Percentiles rank a stretch among this genome's conserved stretches.
These are phyloP conservation scores for Phytopythium chamaehyphon DNA, from an alignment of 352 stramenopile species.

Conservation along the genomic window DNA sequence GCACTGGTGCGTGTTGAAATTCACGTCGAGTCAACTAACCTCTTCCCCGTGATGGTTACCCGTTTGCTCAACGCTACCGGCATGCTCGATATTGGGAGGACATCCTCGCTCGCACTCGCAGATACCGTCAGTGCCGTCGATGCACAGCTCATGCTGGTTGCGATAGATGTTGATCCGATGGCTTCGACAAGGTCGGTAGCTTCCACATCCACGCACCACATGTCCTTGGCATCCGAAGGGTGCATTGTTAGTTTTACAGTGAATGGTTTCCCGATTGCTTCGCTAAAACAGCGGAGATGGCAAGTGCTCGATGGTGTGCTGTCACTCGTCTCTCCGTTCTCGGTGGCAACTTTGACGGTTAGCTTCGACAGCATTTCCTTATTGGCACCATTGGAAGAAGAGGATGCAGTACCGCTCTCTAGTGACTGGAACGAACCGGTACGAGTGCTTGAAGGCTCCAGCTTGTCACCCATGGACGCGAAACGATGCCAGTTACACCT, in stretches of 20 bases:
- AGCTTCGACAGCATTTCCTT: not conserved
- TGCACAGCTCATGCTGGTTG: constrained; percentile 8
- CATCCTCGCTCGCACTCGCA: constrained; percentile 2
- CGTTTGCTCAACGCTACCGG: constrained; percentile 4
- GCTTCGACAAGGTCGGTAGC: not conserved
- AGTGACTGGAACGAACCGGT: constrained; percentile 2
- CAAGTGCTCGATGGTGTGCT: constrained; percentile 11
- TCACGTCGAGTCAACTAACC: constrained; percentile 9
- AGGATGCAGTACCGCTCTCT: not conserved
- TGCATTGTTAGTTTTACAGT: constrained; percentile 11
- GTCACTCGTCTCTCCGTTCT: not conserved
- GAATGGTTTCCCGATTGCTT: constrained; percentile 7
- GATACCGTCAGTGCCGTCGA: constrained; percentile 10
- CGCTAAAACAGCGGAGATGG: constrained; percentile 15
- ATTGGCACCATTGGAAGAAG: constrained; percentile 8
- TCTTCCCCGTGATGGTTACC: constrained; percentile 2
- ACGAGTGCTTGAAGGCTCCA: not conserved
- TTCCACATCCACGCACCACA: constrained; percentile 4
- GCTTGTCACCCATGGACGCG: constrained; percentile 13
- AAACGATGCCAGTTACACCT: constrained; percentile 13
- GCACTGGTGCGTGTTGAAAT: constrained; percentile 15
- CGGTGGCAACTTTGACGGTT: constrained; percentile 1
- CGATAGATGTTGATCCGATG: constrained; percentile 10
- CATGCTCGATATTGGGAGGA: not conserved
- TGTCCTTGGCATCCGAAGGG: not conserved